A percentile compares a stretch with the other conserved stretches of the same genome.
Conservation (phyloP, 176 grass and related monocot genomes). For the Eremochloa ophiuroides region DNA sequence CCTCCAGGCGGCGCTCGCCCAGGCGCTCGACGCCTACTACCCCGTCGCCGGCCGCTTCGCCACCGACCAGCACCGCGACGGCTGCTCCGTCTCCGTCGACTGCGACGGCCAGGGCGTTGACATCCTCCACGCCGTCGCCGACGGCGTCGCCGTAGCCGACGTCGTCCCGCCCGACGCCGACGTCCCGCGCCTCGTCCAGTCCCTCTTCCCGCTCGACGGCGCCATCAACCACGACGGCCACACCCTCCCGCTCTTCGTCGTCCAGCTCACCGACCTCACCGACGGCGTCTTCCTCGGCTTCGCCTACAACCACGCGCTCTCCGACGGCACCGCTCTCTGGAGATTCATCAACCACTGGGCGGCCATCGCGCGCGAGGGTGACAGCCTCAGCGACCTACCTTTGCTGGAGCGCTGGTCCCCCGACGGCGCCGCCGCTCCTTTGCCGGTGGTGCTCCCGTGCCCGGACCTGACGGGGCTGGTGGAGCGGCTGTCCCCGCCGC, state of each 20-base stretch:
- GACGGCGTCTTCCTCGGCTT: conserved; percentile 65
- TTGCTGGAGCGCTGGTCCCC: too few relatives aligned
- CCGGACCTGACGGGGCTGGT: too few relatives aligned
- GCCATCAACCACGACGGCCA: conserved; percentile 51
- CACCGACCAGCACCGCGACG: neutral
- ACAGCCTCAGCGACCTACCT: too few relatives aligned
- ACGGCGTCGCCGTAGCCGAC: neutral
- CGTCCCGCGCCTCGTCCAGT: conserved; percentile 5
- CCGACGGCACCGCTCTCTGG: conserved; percentile 76
- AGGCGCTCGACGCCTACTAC: conserved; percentile 42
- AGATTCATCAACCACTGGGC: too few relatives aligned
- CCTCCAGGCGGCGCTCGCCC: conserved; percentile 28
- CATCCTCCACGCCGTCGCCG: neutral
- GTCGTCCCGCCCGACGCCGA: neutral
- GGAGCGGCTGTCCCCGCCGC: too few relatives aligned
- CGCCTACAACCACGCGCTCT: conserved; percentile 58
- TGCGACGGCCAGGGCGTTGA: neutral
- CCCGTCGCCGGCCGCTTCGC: conserved; percentile 55
- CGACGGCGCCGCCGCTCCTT: too few relatives aligned
- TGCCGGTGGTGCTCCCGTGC: too few relatives aligned
- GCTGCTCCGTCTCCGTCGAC: conserved; percentile 24
- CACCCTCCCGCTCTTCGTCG: conserved; percentile 33
- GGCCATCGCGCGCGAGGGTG: too few relatives aligned
- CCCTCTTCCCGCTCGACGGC: conserved; percentile 37
- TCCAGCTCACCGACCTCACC: conserved; percentile 55